Percentiles rank a stretch among this genome's conserved stretches.
These are phyloP conservation scores for Chenopodium formosanum DNA, from an alignment of 148 eudicot genomes.

Conservation along the genomic window DNA sequence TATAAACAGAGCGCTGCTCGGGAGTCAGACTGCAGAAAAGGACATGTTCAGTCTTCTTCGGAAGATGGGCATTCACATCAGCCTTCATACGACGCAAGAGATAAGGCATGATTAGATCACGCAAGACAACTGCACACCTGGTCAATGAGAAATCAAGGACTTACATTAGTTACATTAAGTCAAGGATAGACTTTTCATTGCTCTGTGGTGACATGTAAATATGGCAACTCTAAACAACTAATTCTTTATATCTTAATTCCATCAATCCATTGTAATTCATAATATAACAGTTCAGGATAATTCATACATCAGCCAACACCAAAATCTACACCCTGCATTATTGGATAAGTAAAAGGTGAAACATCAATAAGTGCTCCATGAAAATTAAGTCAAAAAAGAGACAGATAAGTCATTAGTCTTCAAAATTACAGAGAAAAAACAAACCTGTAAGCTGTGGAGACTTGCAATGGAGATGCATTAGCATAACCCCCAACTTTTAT, in stretches of 20 bases:
- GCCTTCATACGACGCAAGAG: constrained; percentile 95
- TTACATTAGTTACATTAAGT: background rate
- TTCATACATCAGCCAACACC: background rate
- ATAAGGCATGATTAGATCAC: constrained; percentile 97
- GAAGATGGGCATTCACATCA: constrained; percentile 90
- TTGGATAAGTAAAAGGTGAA: background rate
- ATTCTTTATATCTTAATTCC: background rate
- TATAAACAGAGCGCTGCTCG: constrained; percentile 79
- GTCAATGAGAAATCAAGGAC: constrained; percentile 17
- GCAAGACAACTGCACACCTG: constrained; percentile 98
- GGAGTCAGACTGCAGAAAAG: constrained; percentile 95
- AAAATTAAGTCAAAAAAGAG: background rate
- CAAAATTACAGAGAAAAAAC: background rate
- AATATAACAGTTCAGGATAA: background rate
- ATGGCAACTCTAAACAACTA: background rate
- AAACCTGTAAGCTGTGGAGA: constrained; percentile 97
- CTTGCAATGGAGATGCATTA: constrained; percentile 95
- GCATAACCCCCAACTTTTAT: constrained; percentile 99
- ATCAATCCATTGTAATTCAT: background rate
- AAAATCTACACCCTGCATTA: background rate
- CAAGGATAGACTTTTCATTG: background rate
- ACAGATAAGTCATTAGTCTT: background rate
- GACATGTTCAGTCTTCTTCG: constrained; percentile 96
- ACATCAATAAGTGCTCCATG: background rate
- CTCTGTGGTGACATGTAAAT: background rate